A percentile compares a stretch with the other conserved stretches of the same genome.
phyloP scores from a whole-genome alignment of 305 asterid species.

The Fraxinus dipetala region DNA sequence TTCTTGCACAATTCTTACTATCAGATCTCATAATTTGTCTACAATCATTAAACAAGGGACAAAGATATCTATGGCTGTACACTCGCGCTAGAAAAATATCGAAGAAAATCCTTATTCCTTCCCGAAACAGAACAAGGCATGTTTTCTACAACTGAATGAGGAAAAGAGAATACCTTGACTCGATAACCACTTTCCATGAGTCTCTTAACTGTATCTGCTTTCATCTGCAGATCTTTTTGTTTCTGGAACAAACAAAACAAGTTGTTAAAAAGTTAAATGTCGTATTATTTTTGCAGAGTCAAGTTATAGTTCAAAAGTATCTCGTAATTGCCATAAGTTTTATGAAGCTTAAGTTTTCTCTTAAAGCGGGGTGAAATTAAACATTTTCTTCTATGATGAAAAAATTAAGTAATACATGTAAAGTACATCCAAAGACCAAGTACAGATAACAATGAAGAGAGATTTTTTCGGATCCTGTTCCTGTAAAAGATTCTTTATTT shows the following conservation, averaged over 20 bases:
- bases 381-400: background rate
- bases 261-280: slow-evolving; percentile 18
- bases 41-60: background rate
- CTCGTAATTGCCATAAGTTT: too few relatives aligned
- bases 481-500: background rate
- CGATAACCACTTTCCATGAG: slow-evolving; percentile 76
- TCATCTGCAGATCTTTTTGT: slow-evolving; percentile 61
- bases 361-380: too few relatives aligned
- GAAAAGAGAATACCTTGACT: slow-evolving; percentile 58
- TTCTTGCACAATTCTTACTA: background rate
- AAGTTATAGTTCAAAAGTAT: too few relatives aligned
- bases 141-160: slow-evolving; percentile 5
- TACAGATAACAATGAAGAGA: background rate
- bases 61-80: too few relatives aligned
- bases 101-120: background rate
- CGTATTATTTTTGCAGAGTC: background rate
- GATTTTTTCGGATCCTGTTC: background rate
- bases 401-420: background rate
- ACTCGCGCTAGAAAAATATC: background rate
- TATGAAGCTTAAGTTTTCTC: background rate
- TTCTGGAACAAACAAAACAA: slow-evolving; percentile 42
- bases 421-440: slow-evolving; percentile 2
- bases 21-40: background rate
- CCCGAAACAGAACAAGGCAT: background rate
- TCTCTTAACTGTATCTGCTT: slow-evolving; percentile 72